These are phyloP conservation scores for Mucor piriformis DNA, from an alignment of 371 early-diverging fungal genomes.

Conservation along the genomic window DNA sequence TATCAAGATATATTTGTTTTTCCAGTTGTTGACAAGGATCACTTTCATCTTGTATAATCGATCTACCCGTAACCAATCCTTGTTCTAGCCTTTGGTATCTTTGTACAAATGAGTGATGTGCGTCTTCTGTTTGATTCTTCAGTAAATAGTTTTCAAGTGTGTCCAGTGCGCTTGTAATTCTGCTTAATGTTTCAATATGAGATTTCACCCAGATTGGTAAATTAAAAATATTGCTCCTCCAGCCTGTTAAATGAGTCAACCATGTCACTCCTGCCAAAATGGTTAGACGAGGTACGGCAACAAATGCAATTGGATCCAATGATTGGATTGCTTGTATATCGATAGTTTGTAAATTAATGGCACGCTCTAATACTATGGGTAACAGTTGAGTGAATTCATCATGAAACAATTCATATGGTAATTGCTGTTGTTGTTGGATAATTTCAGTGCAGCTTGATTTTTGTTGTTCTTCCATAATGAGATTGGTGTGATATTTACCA, in stretches of 20 bases:
- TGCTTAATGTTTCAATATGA: background rate
- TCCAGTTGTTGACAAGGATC: slow-evolving; percentile 2
- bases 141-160: slow-evolving; percentile 1
- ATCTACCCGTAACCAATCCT: slow-evolving; percentile 8
- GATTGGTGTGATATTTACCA: slow-evolving; percentile 9
- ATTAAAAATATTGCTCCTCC: slow-evolving; percentile 4
- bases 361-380: slow-evolving; percentile 28
- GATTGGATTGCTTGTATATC: slow-evolving; percentile 14
- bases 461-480: background rate
- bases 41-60: background rate
- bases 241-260: slow-evolving; percentile 25
- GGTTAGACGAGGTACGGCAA: slow-evolving; percentile 34
- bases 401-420: slow-evolving; percentile 6
- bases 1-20: slow-evolving; percentile 17
- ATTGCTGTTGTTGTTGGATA: background rate
- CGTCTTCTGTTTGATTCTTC: slow-evolving; percentile 8
- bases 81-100: slow-evolving; percentile 12
- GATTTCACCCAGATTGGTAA: slow-evolving; percentile 17
- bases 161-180: background rate
- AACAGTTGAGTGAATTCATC: slow-evolving; percentile 33
- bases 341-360: slow-evolving; percentile 6
- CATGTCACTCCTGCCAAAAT: slow-evolving; percentile 34
- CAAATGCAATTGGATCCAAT: slow-evolving; percentile 27
- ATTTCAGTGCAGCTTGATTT: background rate
- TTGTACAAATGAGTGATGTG: slow-evolving; percentile 17